Conservation (phyloP, 371 early-diverging fungal species). For the Blakeslea trispora region DNA sequence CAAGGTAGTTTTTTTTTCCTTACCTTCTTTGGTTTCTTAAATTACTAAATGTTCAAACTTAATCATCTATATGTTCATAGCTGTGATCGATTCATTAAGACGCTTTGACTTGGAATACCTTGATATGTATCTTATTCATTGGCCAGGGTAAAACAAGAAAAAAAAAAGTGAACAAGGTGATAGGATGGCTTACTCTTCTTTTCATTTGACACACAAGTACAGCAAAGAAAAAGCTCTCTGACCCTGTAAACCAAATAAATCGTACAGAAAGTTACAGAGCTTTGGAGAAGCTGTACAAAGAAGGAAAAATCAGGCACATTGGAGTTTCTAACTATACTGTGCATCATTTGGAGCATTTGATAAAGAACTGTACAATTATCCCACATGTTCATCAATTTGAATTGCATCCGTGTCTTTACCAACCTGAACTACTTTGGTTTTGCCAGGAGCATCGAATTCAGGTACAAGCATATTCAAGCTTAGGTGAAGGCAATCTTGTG, state of each 20-base stretch:
- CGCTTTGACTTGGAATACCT: slow-evolving; percentile 71
- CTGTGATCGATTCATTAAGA: slow-evolving; percentile 58
- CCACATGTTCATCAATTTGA: slow-evolving; percentile 83
- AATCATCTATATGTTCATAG: slow-evolving; percentile 16
- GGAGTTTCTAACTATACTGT: slow-evolving; percentile 80
- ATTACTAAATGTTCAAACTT: too few species aligned
- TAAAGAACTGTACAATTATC: slow-evolving; percentile 58
- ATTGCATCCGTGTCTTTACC: slow-evolving; percentile 60
- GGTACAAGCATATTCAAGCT: slow-evolving; percentile 88
- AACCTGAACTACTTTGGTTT: slow-evolving; percentile 32
- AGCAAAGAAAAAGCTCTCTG: slow-evolving; percentile 35
- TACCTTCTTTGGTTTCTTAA: too few species aligned
- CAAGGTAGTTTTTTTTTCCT: too few species aligned
- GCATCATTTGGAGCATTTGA: slow-evolving; percentile 58
- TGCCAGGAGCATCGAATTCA: slow-evolving; percentile 43
- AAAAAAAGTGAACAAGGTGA: too few species aligned
- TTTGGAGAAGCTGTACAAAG: slow-evolving; percentile 53
- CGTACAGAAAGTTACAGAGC: slow-evolving; percentile 60
- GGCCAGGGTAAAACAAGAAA: slow-evolving; percentile 32
- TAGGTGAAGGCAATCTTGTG: slow-evolving; percentile 82
- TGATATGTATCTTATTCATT: slow-evolving; percentile 84
- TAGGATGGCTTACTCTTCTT: too few species aligned
- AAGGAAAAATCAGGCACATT: slow-evolving; percentile 59
- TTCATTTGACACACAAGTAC: slow-evolving; percentile 16
- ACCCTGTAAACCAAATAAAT: slow-evolving; percentile 58